Conservation (phyloP, 768 basidiomycete species). For the Russula olivacea region DNA sequence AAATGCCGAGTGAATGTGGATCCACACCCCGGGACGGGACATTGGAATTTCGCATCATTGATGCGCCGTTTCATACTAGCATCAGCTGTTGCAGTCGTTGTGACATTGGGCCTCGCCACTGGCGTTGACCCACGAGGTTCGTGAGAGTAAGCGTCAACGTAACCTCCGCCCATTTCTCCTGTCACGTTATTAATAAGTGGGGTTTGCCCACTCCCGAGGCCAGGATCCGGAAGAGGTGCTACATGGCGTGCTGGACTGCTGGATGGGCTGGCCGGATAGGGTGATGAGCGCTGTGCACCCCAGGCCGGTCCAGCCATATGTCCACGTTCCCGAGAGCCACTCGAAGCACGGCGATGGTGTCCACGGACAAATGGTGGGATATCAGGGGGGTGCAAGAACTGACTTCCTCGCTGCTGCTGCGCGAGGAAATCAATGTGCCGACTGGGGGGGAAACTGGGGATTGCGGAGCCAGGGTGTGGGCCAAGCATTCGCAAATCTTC, state of each 20-base stretch:
- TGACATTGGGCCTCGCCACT: constrained; percentile 74
- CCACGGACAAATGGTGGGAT: constrained; percentile 35
- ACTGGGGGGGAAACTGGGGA: constrained; percentile 27
- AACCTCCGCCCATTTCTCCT: background rate
- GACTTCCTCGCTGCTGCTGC: constrained; percentile 25
- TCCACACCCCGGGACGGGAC: constrained; percentile 92
- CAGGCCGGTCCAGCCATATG: constrained; percentile 19
- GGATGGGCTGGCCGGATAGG: constrained; percentile 21
- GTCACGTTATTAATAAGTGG: background rate
- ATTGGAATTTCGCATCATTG: constrained; percentile 82
- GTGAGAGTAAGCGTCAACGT: constrained; percentile 6
- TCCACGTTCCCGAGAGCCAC: constrained; percentile 36
- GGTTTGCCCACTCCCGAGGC: constrained; percentile 1
- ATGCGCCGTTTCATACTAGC: constrained; percentile 82
- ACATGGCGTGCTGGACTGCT: constrained; percentile 12
- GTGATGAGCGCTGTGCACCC: constrained; percentile 23
- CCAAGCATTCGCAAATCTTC: constrained; percentile 51
- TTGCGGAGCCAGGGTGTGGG: constrained; percentile 22
- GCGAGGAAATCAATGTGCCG: constrained; percentile 40
- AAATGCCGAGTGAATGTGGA: constrained; percentile 97
- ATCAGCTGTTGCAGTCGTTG: constrained; percentile 82
- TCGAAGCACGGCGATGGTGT: constrained; percentile 40
- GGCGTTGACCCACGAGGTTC: constrained; percentile 23
- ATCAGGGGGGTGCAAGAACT: constrained; percentile 41
- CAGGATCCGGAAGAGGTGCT: constrained; percentile 43